Base-by-base conservation (phyloP, 2,329 filamentous ascomycete genomes). In the Aplosporella prunicola region DNA sequence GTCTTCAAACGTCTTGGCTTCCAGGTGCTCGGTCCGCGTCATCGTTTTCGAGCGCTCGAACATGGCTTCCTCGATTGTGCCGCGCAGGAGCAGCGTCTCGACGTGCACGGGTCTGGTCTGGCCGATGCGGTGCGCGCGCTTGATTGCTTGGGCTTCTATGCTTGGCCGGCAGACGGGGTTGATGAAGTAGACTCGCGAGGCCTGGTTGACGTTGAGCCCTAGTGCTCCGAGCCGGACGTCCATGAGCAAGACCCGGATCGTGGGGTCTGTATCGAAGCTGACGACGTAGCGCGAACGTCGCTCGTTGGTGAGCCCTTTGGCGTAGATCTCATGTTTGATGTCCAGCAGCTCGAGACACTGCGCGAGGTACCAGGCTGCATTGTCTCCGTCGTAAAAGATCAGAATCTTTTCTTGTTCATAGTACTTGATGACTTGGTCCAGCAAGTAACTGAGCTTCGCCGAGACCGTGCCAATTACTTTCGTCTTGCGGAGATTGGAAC, bases 301-400 rank as follows among this genome's bases (percentile, higher is more conserved):
- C 9, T 71, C 66, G 1, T 74, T 67, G 1, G 71, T 68, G 2
- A 87, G 62, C 1, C 68, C 67, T 46, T 75, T 76, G 9, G 80
- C 76, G 47, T 86, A 87, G 33, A 79, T 78, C 14, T 77, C 68
- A 45, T 78, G 76, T 22, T 74, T 68, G 32, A 80, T 60, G 7
- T 74, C 68, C 1, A 80, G 58, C 20, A 89, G 69, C 47, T 95
- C 88, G 0, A 96, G 69, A 20, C 81, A 77, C 52, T 87, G 79
- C 0, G 85, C 82, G 25, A 95, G 73, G 61, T 93, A 94, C 57
- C 76, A 93, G 1, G 86, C 88, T 2, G 82, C 72, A 48, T 93
- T 89, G 43, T 91, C 82, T 20, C 82, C 81, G 43, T 93, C 86
- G 55, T 94, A 95, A 57, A 96, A 96, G 8, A 95, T 73, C 35